These are phyloP conservation scores for Ustilago trichophora DNA, from an alignment of 1,284 basidiomycete species.

Conservation along the genomic window DNA sequence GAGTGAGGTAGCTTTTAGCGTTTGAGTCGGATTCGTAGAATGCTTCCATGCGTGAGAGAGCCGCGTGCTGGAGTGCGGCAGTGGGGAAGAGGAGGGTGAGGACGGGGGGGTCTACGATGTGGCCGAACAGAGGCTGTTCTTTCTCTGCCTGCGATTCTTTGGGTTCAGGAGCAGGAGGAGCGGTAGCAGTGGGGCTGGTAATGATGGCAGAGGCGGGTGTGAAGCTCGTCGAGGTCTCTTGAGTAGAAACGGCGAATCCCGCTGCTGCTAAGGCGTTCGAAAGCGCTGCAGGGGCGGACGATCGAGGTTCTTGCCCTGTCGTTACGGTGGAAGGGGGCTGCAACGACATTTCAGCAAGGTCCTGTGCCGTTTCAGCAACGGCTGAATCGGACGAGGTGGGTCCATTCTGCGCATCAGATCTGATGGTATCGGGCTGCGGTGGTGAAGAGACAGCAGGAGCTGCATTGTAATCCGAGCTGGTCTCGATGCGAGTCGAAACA, in stretches of 20 bases:
- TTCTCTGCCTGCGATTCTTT: constrained; percentile 8
- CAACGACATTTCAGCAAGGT: constrained; percentile 12
- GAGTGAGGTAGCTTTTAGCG: constrained; percentile 37
- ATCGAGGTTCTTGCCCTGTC: not conserved
- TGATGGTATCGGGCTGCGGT: not conserved
- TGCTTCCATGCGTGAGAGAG: constrained; percentile 58
- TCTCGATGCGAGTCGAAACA: constrained; percentile 13
- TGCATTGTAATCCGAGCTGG: not conserved
- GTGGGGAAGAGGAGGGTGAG: constrained; percentile 58
- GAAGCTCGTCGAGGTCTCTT: not conserved
- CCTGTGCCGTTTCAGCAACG: not conserved
- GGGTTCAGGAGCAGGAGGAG: not conserved
- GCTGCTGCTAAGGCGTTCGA: constrained; percentile 20
- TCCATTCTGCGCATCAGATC: not conserved
- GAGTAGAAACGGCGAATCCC: constrained; percentile 14
- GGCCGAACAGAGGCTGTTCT: constrained; percentile 31
- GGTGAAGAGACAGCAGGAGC: not conserved
- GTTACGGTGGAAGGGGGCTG: not conserved
- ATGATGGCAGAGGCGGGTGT: constrained; percentile 8
- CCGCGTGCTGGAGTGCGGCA: constrained; percentile 48
- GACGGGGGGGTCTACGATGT: constrained; percentile 43
- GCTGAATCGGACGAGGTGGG: not conserved
- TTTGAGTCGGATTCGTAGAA: constrained; percentile 58
- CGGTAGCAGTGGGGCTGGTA: constrained; percentile 1
- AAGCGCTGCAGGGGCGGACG: constrained; percentile 8